Evolutionary conservation across 768 basidiomycete species (phyloP).

Genomic region (Suillus alpinus): DNA sequence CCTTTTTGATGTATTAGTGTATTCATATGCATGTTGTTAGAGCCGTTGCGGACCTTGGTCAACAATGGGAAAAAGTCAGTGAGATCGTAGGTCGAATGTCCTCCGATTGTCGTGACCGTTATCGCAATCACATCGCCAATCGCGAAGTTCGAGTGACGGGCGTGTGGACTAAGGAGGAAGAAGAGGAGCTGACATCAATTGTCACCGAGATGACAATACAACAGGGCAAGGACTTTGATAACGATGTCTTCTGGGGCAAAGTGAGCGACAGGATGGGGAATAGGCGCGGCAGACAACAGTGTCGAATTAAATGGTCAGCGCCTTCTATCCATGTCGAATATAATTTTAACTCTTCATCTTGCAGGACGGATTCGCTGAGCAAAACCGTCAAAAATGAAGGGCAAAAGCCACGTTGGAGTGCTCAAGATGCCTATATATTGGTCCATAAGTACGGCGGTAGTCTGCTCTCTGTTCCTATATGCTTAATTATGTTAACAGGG

Average conservation of each 20-base stretch:
- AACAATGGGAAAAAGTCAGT: conserved; percentile 81
- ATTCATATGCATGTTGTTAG: conserved; percentile 34
- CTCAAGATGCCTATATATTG: conserved; percentile 74
- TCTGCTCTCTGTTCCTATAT: neutral
- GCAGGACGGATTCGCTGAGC: conserved; percentile 74
- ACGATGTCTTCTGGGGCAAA: conserved; percentile 80
- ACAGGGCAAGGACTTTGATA: conserved; percentile 70
- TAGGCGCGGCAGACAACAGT: conserved; percentile 75
- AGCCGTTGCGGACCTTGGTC: conserved; percentile 66
- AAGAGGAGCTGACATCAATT: conserved; percentile 68
- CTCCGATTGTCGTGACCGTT: conserved; percentile 81
- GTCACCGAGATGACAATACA: conserved; percentile 72
- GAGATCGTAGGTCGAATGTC: conserved; percentile 69
- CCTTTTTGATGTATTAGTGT: conserved; percentile 3
- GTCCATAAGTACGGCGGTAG: conserved; percentile 64
- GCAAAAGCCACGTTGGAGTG: conserved; percentile 67
- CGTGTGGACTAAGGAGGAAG: conserved; percentile 79
- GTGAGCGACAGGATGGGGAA: conserved; percentile 78
- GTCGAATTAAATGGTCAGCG: conserved; percentile 79
- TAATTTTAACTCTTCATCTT: neutral
- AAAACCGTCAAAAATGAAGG: conserved; percentile 74
- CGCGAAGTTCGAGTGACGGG: conserved; percentile 62
- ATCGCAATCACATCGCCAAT: conserved; percentile 77
- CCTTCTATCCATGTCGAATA: neutral
- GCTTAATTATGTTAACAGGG: conserved; percentile 37